These are phyloP conservation scores for Parasitella parasitica DNA, from an alignment of 371 early-diverging fungal species.

Conservation along the genomic window DNA sequence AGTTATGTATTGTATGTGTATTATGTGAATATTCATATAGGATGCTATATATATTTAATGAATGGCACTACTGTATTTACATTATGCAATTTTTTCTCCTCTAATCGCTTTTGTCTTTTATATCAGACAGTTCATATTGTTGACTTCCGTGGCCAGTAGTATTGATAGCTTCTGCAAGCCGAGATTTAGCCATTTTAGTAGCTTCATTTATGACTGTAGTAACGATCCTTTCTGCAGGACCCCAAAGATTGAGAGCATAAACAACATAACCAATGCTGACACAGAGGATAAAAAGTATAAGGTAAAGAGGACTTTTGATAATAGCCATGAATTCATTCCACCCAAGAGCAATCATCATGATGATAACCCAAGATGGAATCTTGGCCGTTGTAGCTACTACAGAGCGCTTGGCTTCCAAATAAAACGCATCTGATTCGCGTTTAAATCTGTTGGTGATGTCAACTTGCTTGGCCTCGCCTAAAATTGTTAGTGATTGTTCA, in stretches of 20 bases:
- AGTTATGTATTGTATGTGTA: no score
- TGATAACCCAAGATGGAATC: conserved; percentile 87
- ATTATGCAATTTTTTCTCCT: neutral
- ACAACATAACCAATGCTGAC: conserved; percentile 60
- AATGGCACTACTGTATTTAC: neutral
- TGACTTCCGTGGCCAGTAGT: neutral
- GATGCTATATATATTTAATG: neutral
- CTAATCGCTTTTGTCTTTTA: conserved; percentile 1
- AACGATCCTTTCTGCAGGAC: conserved; percentile 59
- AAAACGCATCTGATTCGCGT: conserved; percentile 88
- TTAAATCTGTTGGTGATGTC: conserved; percentile 82
- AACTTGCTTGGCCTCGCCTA: conserved; percentile 71
- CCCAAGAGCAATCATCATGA: conserved; percentile 76
- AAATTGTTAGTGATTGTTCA: conserved; percentile 60
- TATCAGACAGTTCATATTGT: neutral
- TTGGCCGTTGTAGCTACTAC: conserved; percentile 85
- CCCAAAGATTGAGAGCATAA: conserved; percentile 67
- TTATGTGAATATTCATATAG: no score
- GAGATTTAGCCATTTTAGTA: conserved; percentile 37
- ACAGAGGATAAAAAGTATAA: conserved; percentile 61
- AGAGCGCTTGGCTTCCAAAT: conserved; percentile 94
- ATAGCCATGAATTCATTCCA: conserved; percentile 93
- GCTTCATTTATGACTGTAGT: conserved; percentile 40
- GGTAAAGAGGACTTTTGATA: conserved; percentile 79
- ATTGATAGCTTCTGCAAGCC: neutral